Evolutionary conservation across 1,284 basidiomycete genomes (phyloP).

Genomic region (Pholiota adiposa): DNA sequence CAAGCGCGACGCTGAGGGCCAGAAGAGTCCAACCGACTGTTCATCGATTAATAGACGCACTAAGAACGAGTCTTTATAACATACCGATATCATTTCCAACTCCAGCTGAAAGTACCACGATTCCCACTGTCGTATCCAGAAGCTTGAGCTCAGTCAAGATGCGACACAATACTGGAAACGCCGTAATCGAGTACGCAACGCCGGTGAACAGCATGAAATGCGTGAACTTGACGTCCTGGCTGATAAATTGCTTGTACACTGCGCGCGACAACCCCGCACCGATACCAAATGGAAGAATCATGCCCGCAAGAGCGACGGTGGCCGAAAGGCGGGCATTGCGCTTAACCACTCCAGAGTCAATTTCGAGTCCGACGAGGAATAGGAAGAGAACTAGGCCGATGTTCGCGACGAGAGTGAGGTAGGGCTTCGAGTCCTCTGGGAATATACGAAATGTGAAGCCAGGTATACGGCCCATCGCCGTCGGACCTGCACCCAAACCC

Average conservation of each 20-base stretch:
- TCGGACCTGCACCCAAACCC: constrained; percentile 58
- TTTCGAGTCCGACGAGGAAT: constrained; percentile 88
- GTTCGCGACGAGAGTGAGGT: constrained; percentile 88
- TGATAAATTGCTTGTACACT: constrained; percentile 83
- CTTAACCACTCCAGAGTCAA: constrained; percentile 81
- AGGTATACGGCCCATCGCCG: constrained; percentile 77
- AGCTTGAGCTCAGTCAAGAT: constrained; percentile 84
- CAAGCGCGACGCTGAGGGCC: constrained; percentile 88
- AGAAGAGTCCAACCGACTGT: constrained; percentile 73
- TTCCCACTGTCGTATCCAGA: constrained; percentile 91
- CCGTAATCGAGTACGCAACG: constrained; percentile 92
- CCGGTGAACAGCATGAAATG: constrained; percentile 96
- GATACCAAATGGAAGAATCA: constrained; percentile 82
- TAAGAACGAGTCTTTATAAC: constrained; percentile 14
- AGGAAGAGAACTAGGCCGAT: constrained; percentile 93
- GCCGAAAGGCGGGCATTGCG: constrained; percentile 73
- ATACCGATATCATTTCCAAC: constrained; percentile 84
- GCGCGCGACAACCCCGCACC: constrained; percentile 84
- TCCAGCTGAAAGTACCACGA: constrained; percentile 91
- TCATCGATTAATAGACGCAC: not conserved
- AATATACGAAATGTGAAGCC: constrained; percentile 87
- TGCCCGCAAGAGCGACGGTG: constrained; percentile 64
- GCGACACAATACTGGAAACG: constrained; percentile 93
- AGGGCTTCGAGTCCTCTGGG: constrained; percentile 71
- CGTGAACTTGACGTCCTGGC: constrained; percentile 65